A percentile compares a stretch with the other conserved stretches of the same genome.
phyloP scores from a whole-genome alignment of 2,329 filamentous ascomycete genomes.

The Ophiostoma fasciatum region DNA sequence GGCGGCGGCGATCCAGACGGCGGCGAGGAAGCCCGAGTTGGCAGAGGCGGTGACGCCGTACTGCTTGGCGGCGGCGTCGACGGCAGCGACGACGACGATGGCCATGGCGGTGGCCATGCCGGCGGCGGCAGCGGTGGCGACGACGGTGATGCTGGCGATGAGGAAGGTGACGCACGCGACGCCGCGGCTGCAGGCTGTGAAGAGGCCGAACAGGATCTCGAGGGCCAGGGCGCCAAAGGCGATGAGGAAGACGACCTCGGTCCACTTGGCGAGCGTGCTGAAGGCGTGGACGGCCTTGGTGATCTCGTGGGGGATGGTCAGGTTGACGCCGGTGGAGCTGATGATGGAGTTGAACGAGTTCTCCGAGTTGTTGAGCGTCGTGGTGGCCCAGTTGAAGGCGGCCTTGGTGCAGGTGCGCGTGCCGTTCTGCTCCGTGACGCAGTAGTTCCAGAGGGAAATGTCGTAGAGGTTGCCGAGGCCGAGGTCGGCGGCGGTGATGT shows the following conservation, averaged over 20 bases:
- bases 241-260: slow-evolving; percentile 66
- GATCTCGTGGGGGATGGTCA: slow-evolving; percentile 54
- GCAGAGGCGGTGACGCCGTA: slow-evolving; percentile 57
- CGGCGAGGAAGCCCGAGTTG: slow-evolving; percentile 53
- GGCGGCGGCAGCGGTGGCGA: slow-evolving; percentile 45
- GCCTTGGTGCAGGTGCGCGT: slow-evolving; percentile 54
- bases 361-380: slow-evolving; percentile 51
- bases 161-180: slow-evolving; percentile 74
- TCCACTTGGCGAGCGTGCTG: slow-evolving; percentile 61
- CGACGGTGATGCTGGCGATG: slow-evolving; percentile 47
- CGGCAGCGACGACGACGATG: slow-evolving; percentile 50
- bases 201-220: slow-evolving; percentile 64
- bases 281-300: slow-evolving; percentile 57
- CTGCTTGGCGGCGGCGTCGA: slow-evolving; percentile 50
- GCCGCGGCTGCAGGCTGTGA: slow-evolving; percentile 69
- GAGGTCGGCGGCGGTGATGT: slow-evolving; percentile 43
- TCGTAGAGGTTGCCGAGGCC: slow-evolving; percentile 64
- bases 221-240: slow-evolving; percentile 53
- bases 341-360: slow-evolving; percentile 36
- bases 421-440: slow-evolving; percentile 43
- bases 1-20: slow-evolving; percentile 66
- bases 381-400: slow-evolving; percentile 62
- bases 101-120: slow-evolving; percentile 62
- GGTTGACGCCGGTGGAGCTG: slow-evolving; percentile 32
- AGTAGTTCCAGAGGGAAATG: slow-evolving; percentile 79